phyloP scores from a whole-genome alignment of 208 protist species.

The Naegleria lovaniensis region DNA sequence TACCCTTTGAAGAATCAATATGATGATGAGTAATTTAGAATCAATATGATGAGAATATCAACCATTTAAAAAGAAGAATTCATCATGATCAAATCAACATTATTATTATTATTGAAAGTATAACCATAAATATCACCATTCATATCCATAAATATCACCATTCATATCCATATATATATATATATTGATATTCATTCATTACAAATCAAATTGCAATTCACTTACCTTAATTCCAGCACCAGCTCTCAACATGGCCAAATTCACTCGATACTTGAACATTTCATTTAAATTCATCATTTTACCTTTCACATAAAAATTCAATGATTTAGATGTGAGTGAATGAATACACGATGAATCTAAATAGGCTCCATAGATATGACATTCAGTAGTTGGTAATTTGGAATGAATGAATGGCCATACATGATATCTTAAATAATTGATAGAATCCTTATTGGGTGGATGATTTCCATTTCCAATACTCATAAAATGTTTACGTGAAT shows the following conservation, averaged over 20 bases:
- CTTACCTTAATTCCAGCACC: slow-evolving; percentile 35
- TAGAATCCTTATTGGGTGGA: background rate
- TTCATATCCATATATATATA: too few relatives aligned
- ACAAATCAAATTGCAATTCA: too few relatives aligned
- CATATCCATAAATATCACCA: too few relatives aligned
- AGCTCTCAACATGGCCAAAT: slow-evolving; percentile 27
- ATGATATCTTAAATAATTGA: background rate
- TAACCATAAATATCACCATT: too few relatives aligned
- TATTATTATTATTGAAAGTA: too few relatives aligned
- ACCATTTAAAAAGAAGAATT: too few relatives aligned
- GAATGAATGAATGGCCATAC: background rate
- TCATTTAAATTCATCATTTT: background rate
- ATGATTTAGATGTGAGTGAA: background rate
- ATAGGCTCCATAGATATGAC: background rate
- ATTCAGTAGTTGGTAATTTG: background rate
- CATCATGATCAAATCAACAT: too few relatives aligned
- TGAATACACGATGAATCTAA: background rate
- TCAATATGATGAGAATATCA: too few relatives aligned
- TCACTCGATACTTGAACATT: slow-evolving; percentile 24
- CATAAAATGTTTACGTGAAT: background rate
- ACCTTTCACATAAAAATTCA: background rate
- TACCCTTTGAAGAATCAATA: too few relatives aligned
- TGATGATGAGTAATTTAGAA: too few relatives aligned
- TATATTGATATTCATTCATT: too few relatives aligned
- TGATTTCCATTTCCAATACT: background rate